phyloP scores from a whole-genome alignment of 2,329 filamentous ascomycete species.

The Pestalotiopsis sp. region DNA sequence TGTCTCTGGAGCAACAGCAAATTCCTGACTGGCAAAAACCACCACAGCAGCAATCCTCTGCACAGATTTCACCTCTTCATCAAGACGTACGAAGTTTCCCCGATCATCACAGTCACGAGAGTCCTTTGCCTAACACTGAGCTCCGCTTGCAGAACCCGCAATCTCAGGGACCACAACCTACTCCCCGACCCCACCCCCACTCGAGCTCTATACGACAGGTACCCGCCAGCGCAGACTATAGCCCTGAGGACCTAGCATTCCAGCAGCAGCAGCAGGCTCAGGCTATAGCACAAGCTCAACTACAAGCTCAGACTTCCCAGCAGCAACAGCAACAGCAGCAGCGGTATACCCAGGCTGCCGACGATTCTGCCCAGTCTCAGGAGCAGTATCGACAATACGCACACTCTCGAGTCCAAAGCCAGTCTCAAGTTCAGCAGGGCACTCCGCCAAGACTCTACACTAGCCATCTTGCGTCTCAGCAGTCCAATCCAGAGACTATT shows the following conservation, averaged over 20 bases:
- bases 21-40: constrained; percentile 21
- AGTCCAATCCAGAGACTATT: constrained; percentile 59
- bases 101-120: constrained; percentile 36
- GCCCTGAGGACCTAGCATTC: constrained; percentile 45
- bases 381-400: constrained; percentile 38
- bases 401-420: constrained; percentile 24
- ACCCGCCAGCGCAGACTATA: constrained; percentile 49
- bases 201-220: constrained; percentile 52
- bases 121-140: constrained; percentile 39
- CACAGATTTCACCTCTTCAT: constrained; percentile 46
- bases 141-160: constrained; percentile 43
- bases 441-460: constrained; percentile 28
- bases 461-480: constrained; percentile 36
- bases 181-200: constrained; percentile 19
- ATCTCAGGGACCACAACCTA: constrained; percentile 24
- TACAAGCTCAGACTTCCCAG: constrained; percentile 23
- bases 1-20: constrained; percentile 20
- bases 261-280: constrained; percentile 39
- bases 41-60: constrained; percentile 25
- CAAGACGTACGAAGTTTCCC: constrained; percentile 44
- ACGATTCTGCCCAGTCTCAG: constrained; percentile 40
- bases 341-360: constrained; percentile 38
- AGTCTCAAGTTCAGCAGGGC: constrained; percentile 30
- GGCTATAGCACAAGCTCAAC: constrained; percentile 14
- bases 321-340: constrained; percentile 39